Evolutionary conservation across 495 filamentous ascomycete genomes (phyloP), one percentile per base, ranked within the genome.

Genomic region (Xylaria longipes): DNA sequence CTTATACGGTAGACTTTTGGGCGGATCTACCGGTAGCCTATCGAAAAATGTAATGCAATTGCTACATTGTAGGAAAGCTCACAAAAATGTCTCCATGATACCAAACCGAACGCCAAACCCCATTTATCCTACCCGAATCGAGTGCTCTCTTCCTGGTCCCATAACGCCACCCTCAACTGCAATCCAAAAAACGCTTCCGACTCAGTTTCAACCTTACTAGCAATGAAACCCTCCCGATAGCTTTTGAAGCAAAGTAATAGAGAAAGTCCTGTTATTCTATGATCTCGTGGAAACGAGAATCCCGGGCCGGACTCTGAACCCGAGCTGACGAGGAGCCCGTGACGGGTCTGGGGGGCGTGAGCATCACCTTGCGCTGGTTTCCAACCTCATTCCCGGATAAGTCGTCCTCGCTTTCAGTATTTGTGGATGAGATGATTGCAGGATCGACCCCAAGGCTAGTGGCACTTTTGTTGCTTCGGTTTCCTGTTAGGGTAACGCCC

Each of bases 241-340:
- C 46, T 25, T 37, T n/a, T 9, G 29, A 20, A 67, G 45, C 22
- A 15, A 39, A 20, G 33, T 6, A 20, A 27, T 4, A 35, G 27
- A 39, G 17, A 14, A 48, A 7, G n/a, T 48, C 9, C 33, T 37
- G 57, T 73, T 46, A 65, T 62, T 45, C 73, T 33, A 74, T 73
- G 72, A 80, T 80, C 79, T 83, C 80, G 60, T 74, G 78, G 57
- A 82, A 84, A 71, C 79, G 74, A 58, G 78, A 83, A 68, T 83
- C 83, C 70, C 83, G 75, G 12, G 73, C 75, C 15, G 85, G 85
- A 63, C 84, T 87, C 25, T 74, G 65, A 14, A 76, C 80, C 54
- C 74, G 70, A 45, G 74, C 73, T n/a, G 70, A 66, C 15, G 73
- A 72, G 11, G 63, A 37, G 14, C 71, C 75, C 43, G 43, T 66